Evolutionary conservation across 163 green algal species (phyloP), one percentile per base, ranked within the genome.

Genomic region (Scenedesmus sp.): DNA sequence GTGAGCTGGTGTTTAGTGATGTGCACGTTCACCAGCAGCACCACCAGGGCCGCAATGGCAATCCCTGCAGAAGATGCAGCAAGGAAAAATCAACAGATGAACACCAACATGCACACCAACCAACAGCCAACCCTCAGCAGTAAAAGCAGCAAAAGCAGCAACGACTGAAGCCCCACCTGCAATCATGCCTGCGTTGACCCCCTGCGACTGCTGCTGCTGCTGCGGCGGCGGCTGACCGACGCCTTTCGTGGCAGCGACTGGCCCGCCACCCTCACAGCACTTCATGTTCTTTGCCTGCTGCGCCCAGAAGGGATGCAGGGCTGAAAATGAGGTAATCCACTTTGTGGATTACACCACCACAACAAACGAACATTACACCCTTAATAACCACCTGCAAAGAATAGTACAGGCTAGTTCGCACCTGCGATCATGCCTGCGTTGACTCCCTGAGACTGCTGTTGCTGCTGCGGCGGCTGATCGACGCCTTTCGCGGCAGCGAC

Each of bases 371-470:
- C 34, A 46, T 46, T 46, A 46, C 34, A 46, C 34, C 34, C 34
- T 46, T 46, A 1, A 46, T 1, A 84, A 6, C 26, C 59, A 64
- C 59, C 59, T 9, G 34, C 34, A 46, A 46, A 46, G 34, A 46
- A 46, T 46, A 46, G 34, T 46, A 46, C 34, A 46, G 34, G 12
- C 64, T 6, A 12, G 20, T 12, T 20, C 56, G 59, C 55, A 73
- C 82, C 82, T 88, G 82, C 57, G 26, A 88, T 88, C 57, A 74
- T 74, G 18, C 56, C 82, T 64, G 79, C 46, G n/a, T 86, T 86
- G 64, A 73, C 12, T 13, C 10, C 9, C 64, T 20, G 64, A 12
- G 9, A 13, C 12, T 18, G 64, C 64, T 12, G 64, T 13, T 86
- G 79, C 34, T 62, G 79, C 9, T n/a, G 79, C 26, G 34, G 34